phyloP scores from a whole-genome alignment of 129 eudicot genomes.

The Artemisia tridentata region DNA sequence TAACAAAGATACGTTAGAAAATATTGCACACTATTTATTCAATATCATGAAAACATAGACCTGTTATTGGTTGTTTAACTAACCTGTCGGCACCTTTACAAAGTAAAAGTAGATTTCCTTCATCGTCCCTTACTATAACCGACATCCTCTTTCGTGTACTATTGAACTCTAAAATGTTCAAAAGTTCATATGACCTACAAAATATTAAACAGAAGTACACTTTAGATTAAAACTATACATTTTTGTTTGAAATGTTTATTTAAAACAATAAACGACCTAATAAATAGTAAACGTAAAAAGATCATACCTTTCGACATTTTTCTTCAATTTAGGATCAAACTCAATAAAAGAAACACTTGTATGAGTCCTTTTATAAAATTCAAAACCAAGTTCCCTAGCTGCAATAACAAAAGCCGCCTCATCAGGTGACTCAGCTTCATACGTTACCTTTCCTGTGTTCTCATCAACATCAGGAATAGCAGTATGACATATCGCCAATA shows the following conservation, averaged over 20 bases:
- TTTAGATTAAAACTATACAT: background rate
- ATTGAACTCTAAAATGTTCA: slow-evolving; percentile 50
- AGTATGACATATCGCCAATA: slow-evolving; percentile 58
- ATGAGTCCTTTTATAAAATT: slow-evolving; percentile 57
- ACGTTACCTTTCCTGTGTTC: slow-evolving; percentile 39
- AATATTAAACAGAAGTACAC: slow-evolving; percentile 2
- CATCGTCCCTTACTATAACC: slow-evolving; percentile 49
- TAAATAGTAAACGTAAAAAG: background rate
- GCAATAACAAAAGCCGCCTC: slow-evolving; percentile 69
- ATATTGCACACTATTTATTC: background rate
- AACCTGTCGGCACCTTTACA: slow-evolving; percentile 68
- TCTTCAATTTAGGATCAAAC: slow-evolving; percentile 36
- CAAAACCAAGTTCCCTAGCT: slow-evolving; percentile 63
- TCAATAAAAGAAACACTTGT: slow-evolving; percentile 44
- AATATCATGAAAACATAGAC: background rate
- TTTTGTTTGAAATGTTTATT: too few species aligned
- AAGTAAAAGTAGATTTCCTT: slow-evolving; percentile 46
- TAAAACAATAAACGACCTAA: background rate
- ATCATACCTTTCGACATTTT: slow-evolving; percentile 47
- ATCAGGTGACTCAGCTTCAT: slow-evolving; percentile 76
- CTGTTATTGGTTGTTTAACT: slow-evolving; percentile 10
- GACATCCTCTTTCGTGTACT: slow-evolving; percentile 67
- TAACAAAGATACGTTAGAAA: background rate
- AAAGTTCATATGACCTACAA: slow-evolving; percentile 41
- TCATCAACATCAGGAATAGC: slow-evolving; percentile 59